Conservation (phyloP, 2,329 filamentous ascomycete species). For the Didymella lethalis region DNA sequence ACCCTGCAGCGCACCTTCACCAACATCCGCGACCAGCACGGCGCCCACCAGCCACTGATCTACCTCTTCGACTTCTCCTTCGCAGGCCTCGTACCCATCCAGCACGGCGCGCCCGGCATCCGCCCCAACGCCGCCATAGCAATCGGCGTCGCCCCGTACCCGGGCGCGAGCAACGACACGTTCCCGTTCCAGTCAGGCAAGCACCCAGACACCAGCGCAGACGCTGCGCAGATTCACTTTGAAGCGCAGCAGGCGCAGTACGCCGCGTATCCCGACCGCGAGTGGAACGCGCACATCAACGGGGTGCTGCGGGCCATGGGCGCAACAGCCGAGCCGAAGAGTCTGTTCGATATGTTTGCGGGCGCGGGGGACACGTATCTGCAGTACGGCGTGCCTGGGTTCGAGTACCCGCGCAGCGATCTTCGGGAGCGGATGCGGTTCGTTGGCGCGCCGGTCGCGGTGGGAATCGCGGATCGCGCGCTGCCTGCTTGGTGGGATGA, state of each 20-base stretch:
- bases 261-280: neutral
- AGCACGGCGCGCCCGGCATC: neutral
- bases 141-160: neutral
- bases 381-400: neutral
- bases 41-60: neutral
- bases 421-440: neutral
- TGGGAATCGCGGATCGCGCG: neutral
- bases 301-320: neutral
- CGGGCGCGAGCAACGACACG: neutral
- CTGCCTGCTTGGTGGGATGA: neutral
- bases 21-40: neutral
- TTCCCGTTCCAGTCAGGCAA: neutral
- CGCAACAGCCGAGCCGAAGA: neutral
- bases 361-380: neutral
- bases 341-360: neutral
- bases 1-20: neutral
- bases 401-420: neutral
- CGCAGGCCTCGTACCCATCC: neutral
- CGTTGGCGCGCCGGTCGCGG: neutral
- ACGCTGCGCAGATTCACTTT: neutral
- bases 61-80: neutral
- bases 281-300: neutral
- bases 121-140: neutral
- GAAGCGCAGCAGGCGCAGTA: neutral
- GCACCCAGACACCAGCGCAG: neutral